Base-by-base conservation (phyloP, 2,329 filamentous ascomycete genomes). In the Emmonsiellopsis sp. region DNA sequence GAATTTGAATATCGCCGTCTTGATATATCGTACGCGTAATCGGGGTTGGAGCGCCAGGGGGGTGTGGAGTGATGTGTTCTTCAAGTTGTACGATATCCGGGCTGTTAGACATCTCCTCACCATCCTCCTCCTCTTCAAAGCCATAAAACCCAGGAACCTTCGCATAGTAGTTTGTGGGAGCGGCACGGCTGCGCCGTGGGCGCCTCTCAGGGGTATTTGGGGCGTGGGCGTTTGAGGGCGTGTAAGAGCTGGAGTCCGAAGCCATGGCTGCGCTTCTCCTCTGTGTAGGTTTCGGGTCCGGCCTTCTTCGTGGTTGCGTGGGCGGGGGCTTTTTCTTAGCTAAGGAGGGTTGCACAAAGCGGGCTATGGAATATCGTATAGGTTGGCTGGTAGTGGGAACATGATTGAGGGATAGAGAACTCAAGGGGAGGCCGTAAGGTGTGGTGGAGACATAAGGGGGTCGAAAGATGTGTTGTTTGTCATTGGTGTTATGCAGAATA, bases 121-220 rank as follows among this genome's bases (percentile, higher is more conserved):
- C 34, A 6, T 58, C 59, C 14, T 57, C 53, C 8, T 58, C 60
- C 13, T 51, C 53, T 52, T 56, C 44, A 36, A 57, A 58, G 2
- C 56, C 52, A 3, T 39, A 52, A 40, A 64, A 57, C 6, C 55
- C 51, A 6, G 56, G 34, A 33, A 54, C 61, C 11, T 52, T n/a
- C 1, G 60, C 53, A 47, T 65, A 70, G 48, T 71, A 71, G 17
- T 70, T 70, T 1, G 13, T 44, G 2, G 67, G 65, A 3, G 58
- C 61, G 5, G 49, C 60, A 52, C 57, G 62, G 37, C 59, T 53
- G 14, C 68, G 63, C 51, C 54, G 47, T 33, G 67, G 65, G 3
- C 68, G 65, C 37, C 48, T 37, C 17, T 11, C 17, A 27, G 17
- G 5, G 33, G 42, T 9, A 37, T 14, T 49, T 21, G 46, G 9